Evolutionary conservation across 192 early-diverging fungal genomes (phyloP), one percentile per base, ranked within the genome.

Genomic region (Coemansia sp.): DNA sequence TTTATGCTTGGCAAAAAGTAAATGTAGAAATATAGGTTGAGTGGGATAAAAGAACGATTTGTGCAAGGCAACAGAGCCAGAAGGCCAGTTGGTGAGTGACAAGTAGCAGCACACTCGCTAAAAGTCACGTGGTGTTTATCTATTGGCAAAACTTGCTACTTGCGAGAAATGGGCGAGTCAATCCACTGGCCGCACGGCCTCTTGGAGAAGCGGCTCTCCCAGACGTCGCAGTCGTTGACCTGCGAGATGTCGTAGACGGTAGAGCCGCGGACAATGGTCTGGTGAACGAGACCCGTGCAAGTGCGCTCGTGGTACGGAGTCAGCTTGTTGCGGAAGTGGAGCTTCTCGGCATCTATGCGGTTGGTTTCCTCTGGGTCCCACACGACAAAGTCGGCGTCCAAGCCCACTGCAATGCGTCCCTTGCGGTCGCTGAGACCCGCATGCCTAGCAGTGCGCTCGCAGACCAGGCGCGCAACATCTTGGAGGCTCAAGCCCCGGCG

Each of bases 291-390:
- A 36, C 90, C 90, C 26, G 84, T 62, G 50, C 89, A 75, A 3
- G 56, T 56, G 41, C 77, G 78, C 22, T 86, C 88, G 60, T 83
- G 70, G 70, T 92, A 92, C 4, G 90, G 90, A 2, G 88, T 88
- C 11, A 90, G 75, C 77, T 90, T 92, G 68, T 92, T 88, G 65
- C 88, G 88, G 74, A 92, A 92, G 59, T 90, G 86, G 26, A 92
- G 85, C 62, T 85, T 83, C 56, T 86, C 83, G 12, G 72, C 76
- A 9, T 76, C 83, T 43, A 88, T 73, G 14, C 52, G 67, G 74
- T 83, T 88, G 1, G 76, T 66, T 60, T 84, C 82, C 26, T 90
- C 87, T 1, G 89, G 89, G 35, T 70, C 77, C 89, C 89, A 92
- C 56, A 92, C 81, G 41, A 90, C 87, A 70, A 92, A 83, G 80